Percentiles rank a stretch among this genome's conserved stretches.
Evolutionary conservation across 164 flowering plant genomes (phyloP).

Genomic region (Protea cynaroides): DNA sequence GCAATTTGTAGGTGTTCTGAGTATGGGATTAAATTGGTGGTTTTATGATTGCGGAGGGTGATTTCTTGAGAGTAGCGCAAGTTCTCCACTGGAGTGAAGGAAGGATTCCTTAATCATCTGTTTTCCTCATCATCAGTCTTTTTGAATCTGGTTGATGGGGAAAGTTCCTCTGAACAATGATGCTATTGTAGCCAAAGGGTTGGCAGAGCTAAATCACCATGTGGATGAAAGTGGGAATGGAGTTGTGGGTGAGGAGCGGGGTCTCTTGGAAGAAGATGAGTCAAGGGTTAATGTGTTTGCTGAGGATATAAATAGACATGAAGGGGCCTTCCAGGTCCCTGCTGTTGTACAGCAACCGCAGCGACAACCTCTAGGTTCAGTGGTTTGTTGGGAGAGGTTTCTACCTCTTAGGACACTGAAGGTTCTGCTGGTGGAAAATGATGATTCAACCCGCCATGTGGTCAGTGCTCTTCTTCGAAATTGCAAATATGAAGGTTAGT

Average conservation of each 20-base stretch:
- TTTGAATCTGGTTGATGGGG: slow-evolving; percentile 55
- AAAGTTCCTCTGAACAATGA: slow-evolving; percentile 28
- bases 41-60: slow-evolving; percentile 3
- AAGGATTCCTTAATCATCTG: slow-evolving; percentile 23
- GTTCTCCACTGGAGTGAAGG: slow-evolving; percentile 20
- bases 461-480: slow-evolving; percentile 59
- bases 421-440: slow-evolving; percentile 60
- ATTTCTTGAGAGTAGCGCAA: slow-evolving; percentile 20
- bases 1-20: not conserved
- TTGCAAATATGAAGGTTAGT: slow-evolving; percentile 64
- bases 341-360: slow-evolving; percentile 27
- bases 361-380: slow-evolving; percentile 42
- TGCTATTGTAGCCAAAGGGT: slow-evolving; percentile 26
- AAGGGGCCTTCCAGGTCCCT: slow-evolving; percentile 15
- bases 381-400: slow-evolving; percentile 59
- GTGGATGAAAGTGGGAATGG: slow-evolving; percentile 29
- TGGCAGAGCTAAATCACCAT: slow-evolving; percentile 26
- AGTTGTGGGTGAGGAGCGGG: slow-evolving; percentile 40
- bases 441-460: slow-evolving; percentile 62
- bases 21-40: slow-evolving; percentile 5
- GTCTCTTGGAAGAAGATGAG: slow-evolving; percentile 40
- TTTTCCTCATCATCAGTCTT: slow-evolving; percentile 26
- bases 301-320: slow-evolving; percentile 17
- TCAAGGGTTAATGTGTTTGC: slow-evolving; percentile 25
- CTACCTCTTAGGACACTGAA: slow-evolving; percentile 48